Base-by-base conservation (phyloP, 2,329 filamentous ascomycete genomes). In the Arthrobotrys iridis region DNA sequence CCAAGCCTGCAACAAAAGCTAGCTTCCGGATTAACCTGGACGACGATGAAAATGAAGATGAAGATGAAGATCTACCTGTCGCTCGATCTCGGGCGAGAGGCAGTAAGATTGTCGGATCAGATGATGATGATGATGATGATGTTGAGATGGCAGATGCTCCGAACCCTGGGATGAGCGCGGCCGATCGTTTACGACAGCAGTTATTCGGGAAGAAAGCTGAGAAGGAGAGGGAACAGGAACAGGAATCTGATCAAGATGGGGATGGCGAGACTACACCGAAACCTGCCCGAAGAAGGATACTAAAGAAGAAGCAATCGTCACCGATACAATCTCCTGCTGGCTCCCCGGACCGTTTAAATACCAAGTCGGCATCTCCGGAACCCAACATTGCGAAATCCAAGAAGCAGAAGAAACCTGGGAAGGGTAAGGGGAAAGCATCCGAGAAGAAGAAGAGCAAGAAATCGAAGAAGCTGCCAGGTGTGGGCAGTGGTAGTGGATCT, bases 381-480 rank as follows among this genome's bases (percentile, higher is more conserved):
- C 62, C 76, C 37, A 70, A 6, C 15, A 18, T 35, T 4, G 35
- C 20, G 15, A 48, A 74, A 50, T n/a, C 45, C 13, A 78, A 35
- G 67, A 77, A 33, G 40, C 48, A 24, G 78, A 81, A 45, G 77
- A 79, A 24, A 80, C 78, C 1, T 79, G 79, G 2, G 77, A 81
- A 45, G 79, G 78, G n/a, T 76, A 81, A 80, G 18, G 80, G 80
- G 6, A 80, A 81, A 13, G 77, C 79, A 48, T 45, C 79, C 15
- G 74, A 37, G 20, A 71, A 77, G 15, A 59, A 77, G 8, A 79
- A 30, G 79, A 79, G 58, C 79, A 79, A 75, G 77, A 77, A 72
- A 43, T 89, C 48, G 86, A 87, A 0, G 86, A 87, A 6, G 80
- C 78, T n/a, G 81, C 30, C 20, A 5, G 80, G 20, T 18, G 77